phyloP scores from a whole-genome alignment of 1,284 basidiomycete genomes.

The Vanrija humicola region DNA sequence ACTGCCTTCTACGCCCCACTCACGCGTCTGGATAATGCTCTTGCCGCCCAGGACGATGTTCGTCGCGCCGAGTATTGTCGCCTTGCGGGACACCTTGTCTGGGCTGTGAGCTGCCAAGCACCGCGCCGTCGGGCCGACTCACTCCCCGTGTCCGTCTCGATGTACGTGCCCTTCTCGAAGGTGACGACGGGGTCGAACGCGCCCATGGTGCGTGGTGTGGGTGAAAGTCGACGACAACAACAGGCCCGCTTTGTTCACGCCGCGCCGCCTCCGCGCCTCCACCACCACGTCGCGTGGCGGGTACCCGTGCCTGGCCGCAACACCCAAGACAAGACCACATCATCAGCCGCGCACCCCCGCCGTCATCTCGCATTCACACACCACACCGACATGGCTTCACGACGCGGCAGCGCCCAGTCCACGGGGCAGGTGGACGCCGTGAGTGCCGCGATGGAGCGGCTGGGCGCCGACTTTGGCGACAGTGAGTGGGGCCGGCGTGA shows the following conservation, averaged over 20 bases:
- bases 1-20: background rate
- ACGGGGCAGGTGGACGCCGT: too few relatives aligned
- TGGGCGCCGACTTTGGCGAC: slow-evolving; percentile 13
- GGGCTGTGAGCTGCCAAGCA: background rate
- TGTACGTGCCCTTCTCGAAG: slow-evolving; percentile 44
- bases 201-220: slow-evolving; percentile 27
- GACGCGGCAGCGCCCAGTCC: too few relatives aligned
- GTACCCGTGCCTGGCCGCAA: too few relatives aligned
- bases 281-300: too few relatives aligned
- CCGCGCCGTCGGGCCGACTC: slow-evolving; percentile 7
- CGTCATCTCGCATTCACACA: too few relatives aligned
- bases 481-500: slow-evolving; percentile 5
- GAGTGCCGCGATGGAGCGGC: slow-evolving; percentile 14
- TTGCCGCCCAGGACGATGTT: slow-evolving; percentile 98
- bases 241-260: too few relatives aligned
- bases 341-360: too few relatives aligned
- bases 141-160: slow-evolving; percentile 49
- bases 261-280: too few relatives aligned
- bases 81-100: slow-evolving; percentile 86
- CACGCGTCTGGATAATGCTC: slow-evolving; percentile 81
- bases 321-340: too few relatives aligned
- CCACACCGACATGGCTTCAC: too few relatives aligned
- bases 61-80: slow-evolving; percentile 88
- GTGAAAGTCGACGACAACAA: background rate
- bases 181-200: slow-evolving; percentile 43